Percentiles rank a stretch among this genome's conserved stretches.
Evolutionary conservation across 1,284 basidiomycete species (phyloP).

Genomic region (Heterobasidion occidentale): DNA sequence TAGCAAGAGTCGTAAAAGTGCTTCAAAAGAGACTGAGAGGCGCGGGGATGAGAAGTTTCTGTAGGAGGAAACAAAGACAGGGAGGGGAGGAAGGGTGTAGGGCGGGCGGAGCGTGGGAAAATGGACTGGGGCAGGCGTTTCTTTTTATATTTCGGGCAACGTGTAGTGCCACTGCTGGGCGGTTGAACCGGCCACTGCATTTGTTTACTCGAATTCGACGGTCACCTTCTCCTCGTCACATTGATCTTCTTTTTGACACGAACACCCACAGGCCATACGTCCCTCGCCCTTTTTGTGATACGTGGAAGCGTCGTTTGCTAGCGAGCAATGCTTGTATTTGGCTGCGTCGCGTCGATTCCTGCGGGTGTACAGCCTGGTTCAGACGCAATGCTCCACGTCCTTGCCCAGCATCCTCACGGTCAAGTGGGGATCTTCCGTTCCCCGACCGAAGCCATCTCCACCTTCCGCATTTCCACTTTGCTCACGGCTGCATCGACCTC

Average conservation of each 20-base stretch:
- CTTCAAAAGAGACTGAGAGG: neutral
- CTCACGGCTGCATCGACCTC: too few relatives aligned
- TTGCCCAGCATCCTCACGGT: too few relatives aligned
- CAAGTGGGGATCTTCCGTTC: too few relatives aligned
- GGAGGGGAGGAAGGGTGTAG: conserved; percentile 22
- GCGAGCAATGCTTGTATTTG: too few relatives aligned
- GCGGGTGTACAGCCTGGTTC: too few relatives aligned
- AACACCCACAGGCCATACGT: neutral
- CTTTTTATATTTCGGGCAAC: conserved; percentile 13
- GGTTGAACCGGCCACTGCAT: neutral
- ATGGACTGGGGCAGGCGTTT: conserved; percentile 6
- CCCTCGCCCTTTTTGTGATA: too few relatives aligned
- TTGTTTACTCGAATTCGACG: conserved; percentile 2
- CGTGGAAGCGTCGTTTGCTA: too few relatives aligned
- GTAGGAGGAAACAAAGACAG: conserved; percentile 21
- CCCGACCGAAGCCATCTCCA: too few relatives aligned
- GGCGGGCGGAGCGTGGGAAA: conserved; percentile 24
- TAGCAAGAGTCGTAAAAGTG: neutral
- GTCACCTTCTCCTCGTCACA: neutral
- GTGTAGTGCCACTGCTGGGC: conserved; percentile 6
- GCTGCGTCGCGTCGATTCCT: too few relatives aligned
- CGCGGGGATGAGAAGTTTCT: conserved; percentile 9
- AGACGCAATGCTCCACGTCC: too few relatives aligned
- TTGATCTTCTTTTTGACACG: neutral
- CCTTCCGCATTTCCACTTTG: too few relatives aligned